Evolutionary conservation across 2,329 filamentous ascomycete species (phyloP), one percentile per base, ranked within the genome.

Genomic region (Penicillium sp.): DNA sequence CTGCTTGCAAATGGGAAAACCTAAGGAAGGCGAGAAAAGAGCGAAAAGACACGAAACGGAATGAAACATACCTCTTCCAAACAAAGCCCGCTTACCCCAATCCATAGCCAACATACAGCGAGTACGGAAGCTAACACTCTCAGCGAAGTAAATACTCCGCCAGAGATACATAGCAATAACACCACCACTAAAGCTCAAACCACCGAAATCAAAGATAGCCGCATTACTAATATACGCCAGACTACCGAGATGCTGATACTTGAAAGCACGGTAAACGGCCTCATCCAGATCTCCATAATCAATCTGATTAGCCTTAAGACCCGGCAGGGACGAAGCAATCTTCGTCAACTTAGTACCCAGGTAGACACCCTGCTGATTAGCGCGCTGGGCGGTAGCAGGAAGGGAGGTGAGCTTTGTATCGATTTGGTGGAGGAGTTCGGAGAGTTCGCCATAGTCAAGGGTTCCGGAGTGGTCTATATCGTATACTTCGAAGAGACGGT

Each of bases 161-260:
- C 94, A 99, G 27, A 96, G 84, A 71, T 99, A 99, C 42, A 97
- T 93, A 0, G 92, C 94, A 81, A 95, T 82, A 39, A 99, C 74
- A 0, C 94, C 94, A 44, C 94, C 94, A 1, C 85, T 85, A 51
- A 94, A 75, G 62, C 81, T 92, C 78, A 88, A 82, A 0, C 91
- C 92, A 36, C 87, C 84, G 47, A 94, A 84, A 69, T 99, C 94
- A 65, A 99, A 99, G 33, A 99, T 87, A 4, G 94, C 94, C 7
- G 91, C 92, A 71, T 99, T 99, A 37, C 95, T 95, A 60, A 99
- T 86, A 66, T 99, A 99, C 5, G 95, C 94, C 63, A 99, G 75
- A 61, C 86, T 94, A 18, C 95, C 94, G 18, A 99, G 81, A 68
- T 99, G 93, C 65, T 81, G 87, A 73, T 99, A 99, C 71, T 95